Evolutionary conservation across 129 eudicot genomes (phyloP).

Genomic region (Lactuca sativa): DNA sequence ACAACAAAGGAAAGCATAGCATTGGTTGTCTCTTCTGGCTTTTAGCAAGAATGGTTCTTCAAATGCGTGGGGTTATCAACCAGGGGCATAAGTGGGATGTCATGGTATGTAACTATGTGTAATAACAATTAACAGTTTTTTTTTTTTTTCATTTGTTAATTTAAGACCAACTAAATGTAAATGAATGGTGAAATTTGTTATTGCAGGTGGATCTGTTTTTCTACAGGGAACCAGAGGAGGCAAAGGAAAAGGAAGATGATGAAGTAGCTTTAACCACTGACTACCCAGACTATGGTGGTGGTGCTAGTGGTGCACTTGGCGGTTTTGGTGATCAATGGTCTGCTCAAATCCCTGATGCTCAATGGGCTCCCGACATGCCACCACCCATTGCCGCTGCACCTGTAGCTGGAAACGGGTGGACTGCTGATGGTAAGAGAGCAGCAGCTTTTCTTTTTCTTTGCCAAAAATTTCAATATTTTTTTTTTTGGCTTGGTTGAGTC

Average conservation of each 20-base stretch:
- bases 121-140: too few species aligned
- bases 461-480: too few species aligned
- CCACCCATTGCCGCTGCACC: conserved; percentile 23
- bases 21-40: conserved; percentile 75
- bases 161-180: too few species aligned
- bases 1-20: conserved; percentile 78
- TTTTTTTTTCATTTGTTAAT: too few species aligned
- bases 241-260: conserved; percentile 52
- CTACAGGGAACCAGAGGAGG: conserved; percentile 71
- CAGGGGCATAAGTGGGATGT: conserved; percentile 77
- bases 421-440: conserved; percentile 38
- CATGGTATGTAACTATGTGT: conserved; percentile 41
- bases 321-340: conserved; percentile 43
- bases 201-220: conserved; percentile 71
- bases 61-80: conserved; percentile 58
- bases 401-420: conserved; percentile 36
- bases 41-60: conserved; percentile 72
- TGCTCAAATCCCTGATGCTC: conserved; percentile 38
- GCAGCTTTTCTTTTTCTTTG: too few species aligned
- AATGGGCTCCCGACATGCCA: conserved; percentile 31
- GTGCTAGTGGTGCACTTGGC: conserved; percentile 18
- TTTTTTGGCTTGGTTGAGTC: background rate
- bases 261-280: conserved; percentile 38
- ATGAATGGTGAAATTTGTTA: background rate
- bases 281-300: conserved; percentile 37